phyloP scores from a whole-genome alignment of 257 asterid genomes.

The Solanum ossicruentum region DNA sequence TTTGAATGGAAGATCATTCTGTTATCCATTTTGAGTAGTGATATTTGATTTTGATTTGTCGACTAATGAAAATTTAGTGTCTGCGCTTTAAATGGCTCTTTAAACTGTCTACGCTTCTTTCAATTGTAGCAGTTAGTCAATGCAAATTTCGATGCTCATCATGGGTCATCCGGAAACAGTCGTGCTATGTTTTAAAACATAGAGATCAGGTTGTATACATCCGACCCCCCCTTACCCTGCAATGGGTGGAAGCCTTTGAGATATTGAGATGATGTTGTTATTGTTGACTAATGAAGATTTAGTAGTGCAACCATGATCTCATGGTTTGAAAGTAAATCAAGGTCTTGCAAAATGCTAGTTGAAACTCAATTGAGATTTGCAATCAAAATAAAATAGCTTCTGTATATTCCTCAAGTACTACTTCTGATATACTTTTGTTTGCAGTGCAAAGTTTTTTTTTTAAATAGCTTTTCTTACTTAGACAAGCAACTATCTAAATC shows the following conservation, averaged over 20 bases:
- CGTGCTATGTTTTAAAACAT: no score
- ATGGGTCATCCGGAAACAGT: no score
- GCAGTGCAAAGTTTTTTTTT: not conserved
- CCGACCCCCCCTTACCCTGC: no score
- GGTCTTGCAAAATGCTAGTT: not conserved
- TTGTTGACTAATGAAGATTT: not conserved
- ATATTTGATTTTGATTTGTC: not conserved
- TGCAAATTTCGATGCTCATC: no score
- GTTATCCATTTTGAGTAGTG: not conserved
- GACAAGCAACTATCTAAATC: not conserved
- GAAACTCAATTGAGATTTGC: not conserved
- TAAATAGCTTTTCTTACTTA: not conserved
- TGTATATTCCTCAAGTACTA: not conserved
- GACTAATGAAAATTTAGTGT: not conserved
- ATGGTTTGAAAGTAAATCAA: not conserved
- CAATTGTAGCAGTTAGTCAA: no score
- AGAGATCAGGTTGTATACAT: no score
- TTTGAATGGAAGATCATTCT: not conserved
- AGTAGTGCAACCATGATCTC: not conserved
- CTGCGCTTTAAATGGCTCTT: no score
- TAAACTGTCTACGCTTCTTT: no score
- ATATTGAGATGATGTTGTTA: no score
- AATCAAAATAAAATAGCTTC: not conserved
- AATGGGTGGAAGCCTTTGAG: no score
- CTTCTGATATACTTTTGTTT: not conserved